These are phyloP conservation scores for Verticillium tricorpus DNA, from an alignment of 2,329 filamentous ascomycete genomes.

Conservation along the genomic window DNA sequence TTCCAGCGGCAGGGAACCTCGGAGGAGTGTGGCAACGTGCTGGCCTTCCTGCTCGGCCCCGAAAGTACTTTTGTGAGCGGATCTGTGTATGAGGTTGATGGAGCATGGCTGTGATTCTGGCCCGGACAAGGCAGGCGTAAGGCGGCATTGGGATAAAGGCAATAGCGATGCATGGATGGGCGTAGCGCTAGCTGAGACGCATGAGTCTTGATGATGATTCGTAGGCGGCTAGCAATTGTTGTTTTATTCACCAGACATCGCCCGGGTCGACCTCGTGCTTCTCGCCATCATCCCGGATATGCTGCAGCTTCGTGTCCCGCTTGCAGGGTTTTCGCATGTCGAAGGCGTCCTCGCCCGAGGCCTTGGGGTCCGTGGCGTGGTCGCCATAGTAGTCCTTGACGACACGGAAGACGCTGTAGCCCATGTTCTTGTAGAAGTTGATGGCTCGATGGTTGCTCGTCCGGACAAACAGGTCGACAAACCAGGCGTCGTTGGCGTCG, in stretches of 20 bases:
- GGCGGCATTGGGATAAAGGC: neutral
- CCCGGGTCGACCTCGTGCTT: constrained; percentile 71
- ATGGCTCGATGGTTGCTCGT: constrained; percentile 86
- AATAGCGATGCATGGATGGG: constrained; percentile 1
- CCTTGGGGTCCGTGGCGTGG: constrained; percentile 61
- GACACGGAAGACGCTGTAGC: constrained; percentile 84
- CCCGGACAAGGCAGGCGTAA: neutral
- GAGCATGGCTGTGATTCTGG: constrained; percentile 30
- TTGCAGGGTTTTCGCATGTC: constrained; percentile 94
- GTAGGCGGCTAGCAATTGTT: neutral
- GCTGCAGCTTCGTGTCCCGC: constrained; percentile 70
- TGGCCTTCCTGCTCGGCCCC: constrained; percentile 42
- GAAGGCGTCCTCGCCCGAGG: constrained; percentile 77
- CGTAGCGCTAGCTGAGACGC: neutral
- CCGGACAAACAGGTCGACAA: constrained; percentile 91
- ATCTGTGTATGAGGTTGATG: constrained; percentile 41
- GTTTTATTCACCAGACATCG: constrained; percentile 69
- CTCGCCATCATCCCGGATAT: constrained; percentile 78
- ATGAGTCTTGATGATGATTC: neutral
- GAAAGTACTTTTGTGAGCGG: constrained; percentile 42
- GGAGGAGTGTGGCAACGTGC: constrained; percentile 41
- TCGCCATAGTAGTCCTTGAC: constrained; percentile 94
- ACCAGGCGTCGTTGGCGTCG: constrained; percentile 82
- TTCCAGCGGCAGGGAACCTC: constrained; percentile 39
- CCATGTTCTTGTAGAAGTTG: constrained; percentile 82